These are phyloP conservation scores for Capronia epimyces DNA, from an alignment of 2,329 filamentous ascomycete species.

Conservation along the genomic window DNA sequence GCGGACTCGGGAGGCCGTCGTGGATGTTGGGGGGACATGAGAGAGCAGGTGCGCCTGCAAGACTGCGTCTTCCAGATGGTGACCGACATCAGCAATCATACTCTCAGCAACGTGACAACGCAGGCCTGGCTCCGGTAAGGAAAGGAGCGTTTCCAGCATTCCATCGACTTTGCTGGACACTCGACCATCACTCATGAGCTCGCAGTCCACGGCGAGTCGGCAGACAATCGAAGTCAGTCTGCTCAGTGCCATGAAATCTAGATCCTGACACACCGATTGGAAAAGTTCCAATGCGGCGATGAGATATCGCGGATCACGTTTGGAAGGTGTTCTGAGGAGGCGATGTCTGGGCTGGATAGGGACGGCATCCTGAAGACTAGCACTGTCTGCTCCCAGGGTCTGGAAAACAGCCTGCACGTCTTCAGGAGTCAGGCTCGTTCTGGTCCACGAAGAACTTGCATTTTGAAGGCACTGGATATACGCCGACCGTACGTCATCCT, in stretches of 20 bases:
- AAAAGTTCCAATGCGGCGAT: slow-evolving; percentile 22
- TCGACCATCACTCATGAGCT: slow-evolving; percentile 22
- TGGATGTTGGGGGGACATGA: slow-evolving; percentile 37
- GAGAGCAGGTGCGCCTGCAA: slow-evolving; percentile 40
- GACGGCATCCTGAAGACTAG: slow-evolving; percentile 15
- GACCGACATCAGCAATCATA: slow-evolving; percentile 21
- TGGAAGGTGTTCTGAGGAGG: slow-evolving; percentile 4
- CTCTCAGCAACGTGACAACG: slow-evolving; percentile 18
- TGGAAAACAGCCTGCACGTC: slow-evolving; percentile 23
- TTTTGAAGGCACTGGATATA: slow-evolving; percentile 54
- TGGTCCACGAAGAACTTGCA: slow-evolving; percentile 33
- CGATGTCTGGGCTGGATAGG: slow-evolving; percentile 17
- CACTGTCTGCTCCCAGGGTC: slow-evolving; percentile 20
- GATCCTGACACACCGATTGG: slow-evolving; percentile 18
- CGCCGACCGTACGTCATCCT: slow-evolving; percentile 52
- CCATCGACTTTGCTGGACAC: slow-evolving; percentile 20
- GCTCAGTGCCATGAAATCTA: slow-evolving; percentile 26
- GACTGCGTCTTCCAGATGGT: slow-evolving; percentile 33
- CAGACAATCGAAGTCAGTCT: slow-evolving; percentile 23
- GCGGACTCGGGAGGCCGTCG: slow-evolving; percentile 37
- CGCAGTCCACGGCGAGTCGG: slow-evolving; percentile 22
- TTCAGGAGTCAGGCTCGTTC: slow-evolving; percentile 19
- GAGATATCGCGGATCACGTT: slow-evolving; percentile 20
- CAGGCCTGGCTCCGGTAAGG: slow-evolving; percentile 15
- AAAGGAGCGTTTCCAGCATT: slow-evolving; percentile 17